Evolutionary conservation across 352 stramenopile genomes (phyloP).

Genomic region (Pythium sukuiense): DNA sequence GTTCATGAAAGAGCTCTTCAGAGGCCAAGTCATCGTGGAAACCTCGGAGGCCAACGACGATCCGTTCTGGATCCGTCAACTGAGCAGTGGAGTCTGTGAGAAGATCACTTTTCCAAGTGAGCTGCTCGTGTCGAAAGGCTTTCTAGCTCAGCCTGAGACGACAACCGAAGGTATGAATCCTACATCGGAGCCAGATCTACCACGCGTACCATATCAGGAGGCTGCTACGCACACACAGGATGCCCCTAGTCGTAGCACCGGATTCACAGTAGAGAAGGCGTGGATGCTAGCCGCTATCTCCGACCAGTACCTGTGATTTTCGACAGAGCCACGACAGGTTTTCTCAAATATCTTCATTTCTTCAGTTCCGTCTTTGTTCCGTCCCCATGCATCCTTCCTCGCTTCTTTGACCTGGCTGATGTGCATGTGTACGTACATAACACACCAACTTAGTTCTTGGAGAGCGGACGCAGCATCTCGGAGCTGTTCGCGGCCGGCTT

Average conservation of each 20-base stretch:
- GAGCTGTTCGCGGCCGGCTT: constrained; percentile 38
- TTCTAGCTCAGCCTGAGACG: not conserved
- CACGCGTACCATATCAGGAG: not conserved
- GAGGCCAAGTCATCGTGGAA: constrained; percentile 32
- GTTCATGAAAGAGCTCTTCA: constrained; percentile 24
- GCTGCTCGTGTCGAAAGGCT: constrained; percentile 16
- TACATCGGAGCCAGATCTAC: not conserved
- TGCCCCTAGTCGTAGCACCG: not conserved
- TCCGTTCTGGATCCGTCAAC: constrained; percentile 28
- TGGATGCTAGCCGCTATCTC: constrained; percentile 45
- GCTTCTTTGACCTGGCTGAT: too few species aligned
- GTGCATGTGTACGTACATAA: not conserved
- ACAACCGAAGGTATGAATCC: not conserved
- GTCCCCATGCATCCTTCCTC: not conserved
- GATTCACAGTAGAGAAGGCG: constrained; percentile 34
- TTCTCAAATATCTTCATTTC: constrained; percentile 11
- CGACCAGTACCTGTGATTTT: constrained; percentile 33
- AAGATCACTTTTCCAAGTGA: constrained; percentile 32
- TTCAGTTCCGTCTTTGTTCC: not conserved
- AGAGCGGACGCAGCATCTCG: constrained; percentile 51
- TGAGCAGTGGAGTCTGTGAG: constrained; percentile 33
- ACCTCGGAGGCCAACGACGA: not conserved
- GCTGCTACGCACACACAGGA: not conserved
- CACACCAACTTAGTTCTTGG: constrained; percentile 55
- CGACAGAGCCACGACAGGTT: not conserved